Evolutionary conservation across 257 asterid species (phyloP).

Genomic region (Scutellaria galericulata): DNA sequence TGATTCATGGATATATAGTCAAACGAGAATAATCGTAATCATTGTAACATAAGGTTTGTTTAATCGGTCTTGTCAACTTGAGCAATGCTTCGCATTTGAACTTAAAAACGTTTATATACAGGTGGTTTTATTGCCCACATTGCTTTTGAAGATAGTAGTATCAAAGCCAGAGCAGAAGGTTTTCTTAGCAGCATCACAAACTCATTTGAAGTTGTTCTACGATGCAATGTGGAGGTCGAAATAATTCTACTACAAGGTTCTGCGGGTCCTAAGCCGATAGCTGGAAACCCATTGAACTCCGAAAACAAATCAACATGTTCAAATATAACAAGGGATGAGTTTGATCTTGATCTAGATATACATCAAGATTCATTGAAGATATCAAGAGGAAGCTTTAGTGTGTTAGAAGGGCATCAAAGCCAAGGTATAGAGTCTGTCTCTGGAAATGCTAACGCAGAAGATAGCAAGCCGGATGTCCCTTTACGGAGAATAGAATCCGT

Average conservation of each 20-base stretch:
- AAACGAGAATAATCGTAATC: background rate
- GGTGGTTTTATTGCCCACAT: conserved; percentile 83
- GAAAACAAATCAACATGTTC: conserved; percentile 33
- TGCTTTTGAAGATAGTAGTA: conserved; percentile 70
- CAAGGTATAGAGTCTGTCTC: conserved; percentile 36
- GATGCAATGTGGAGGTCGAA: conserved; percentile 78
- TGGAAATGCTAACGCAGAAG: conserved; percentile 50
- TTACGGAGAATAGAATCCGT: conserved; percentile 80
- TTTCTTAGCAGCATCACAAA: conserved; percentile 93
- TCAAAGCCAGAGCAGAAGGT: conserved; percentile 88
- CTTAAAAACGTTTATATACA: conserved; percentile 34
- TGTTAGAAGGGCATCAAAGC: conserved; percentile 41
- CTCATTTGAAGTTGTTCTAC: conserved; percentile 77
- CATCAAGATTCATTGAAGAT: conserved; percentile 39
- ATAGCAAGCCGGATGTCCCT: conserved; percentile 54
- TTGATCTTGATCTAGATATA: conserved; percentile 36
- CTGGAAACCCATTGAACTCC: background rate
- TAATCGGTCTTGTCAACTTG: background rate
- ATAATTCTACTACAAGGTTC: conserved; percentile 60
- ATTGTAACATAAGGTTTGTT: background rate
- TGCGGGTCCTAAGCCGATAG: conserved; percentile 30
- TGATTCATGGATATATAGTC: conserved; percentile 15
- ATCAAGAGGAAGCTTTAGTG: conserved; percentile 45
- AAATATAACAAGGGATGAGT: conserved; percentile 27
- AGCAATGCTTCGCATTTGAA: background rate